These are phyloP conservation scores for Begonia fuchsioides DNA, from an alignment of 306 rosid genomes.

Conservation along the genomic window DNA sequence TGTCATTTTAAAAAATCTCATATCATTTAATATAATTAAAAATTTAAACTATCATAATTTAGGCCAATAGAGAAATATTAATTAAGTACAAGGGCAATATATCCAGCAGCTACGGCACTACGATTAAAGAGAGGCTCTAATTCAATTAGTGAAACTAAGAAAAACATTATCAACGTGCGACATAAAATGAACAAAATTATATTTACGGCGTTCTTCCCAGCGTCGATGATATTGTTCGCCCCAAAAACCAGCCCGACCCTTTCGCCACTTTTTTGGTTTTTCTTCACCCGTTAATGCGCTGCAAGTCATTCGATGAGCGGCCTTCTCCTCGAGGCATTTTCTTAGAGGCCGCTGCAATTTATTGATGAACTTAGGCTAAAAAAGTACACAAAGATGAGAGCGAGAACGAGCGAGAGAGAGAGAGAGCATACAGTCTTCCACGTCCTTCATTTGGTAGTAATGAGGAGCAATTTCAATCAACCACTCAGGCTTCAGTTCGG, in stretches of 20 bases:
- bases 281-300: neutral
- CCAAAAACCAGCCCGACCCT: neutral
- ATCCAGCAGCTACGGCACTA: no score
- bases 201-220: neutral
- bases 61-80: no score
- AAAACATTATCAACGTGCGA: no score
- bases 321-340: constrained; percentile 68
- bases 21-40: no score
- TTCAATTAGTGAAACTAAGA: no score
- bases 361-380: neutral
- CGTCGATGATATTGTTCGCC: neutral
- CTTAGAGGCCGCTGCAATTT: constrained; percentile 32
- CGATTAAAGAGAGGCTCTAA: no score
- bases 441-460: constrained; percentile 85
- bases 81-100: no score
- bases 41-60: no score
- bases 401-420: constrained; percentile 16
- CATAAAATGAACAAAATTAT: neutral
- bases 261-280: neutral
- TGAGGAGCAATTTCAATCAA: constrained; percentile 92
- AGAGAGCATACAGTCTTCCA: constrained; percentile 65
- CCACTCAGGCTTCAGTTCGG: constrained; percentile 86
- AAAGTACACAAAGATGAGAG: neutral
- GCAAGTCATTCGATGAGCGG: constrained; percentile 14
- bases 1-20: no score